Evolutionary conservation across 306 rosid genomes (phyloP), one percentile per base, ranked within the genome.

Genomic region (Inga leiocalycina): DNA sequence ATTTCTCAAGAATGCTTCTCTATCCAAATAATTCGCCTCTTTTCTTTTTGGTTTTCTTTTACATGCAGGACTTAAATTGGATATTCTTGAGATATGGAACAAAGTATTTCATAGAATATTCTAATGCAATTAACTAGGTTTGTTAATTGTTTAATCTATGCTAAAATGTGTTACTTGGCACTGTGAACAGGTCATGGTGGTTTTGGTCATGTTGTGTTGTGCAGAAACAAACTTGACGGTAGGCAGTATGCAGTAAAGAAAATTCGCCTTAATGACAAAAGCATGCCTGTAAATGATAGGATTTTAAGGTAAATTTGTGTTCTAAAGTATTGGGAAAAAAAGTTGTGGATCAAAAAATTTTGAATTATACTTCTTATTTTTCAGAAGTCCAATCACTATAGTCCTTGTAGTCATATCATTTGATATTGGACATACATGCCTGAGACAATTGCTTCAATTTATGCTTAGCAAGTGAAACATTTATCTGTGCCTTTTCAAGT

Each of bases 161-260:
- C 57, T 77, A 62, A 81, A 66, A 71, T 30, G 37, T 72, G 68
- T 83, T 83, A 24, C 74, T 52, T 83, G 82, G 78, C 70, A 30
- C 24, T 54, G 70, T 78, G 66, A 70, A 79, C 85, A 95, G 99
- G 99, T 88, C 99, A 91, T 90, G 98, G 99, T 82, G 98, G 99
- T 87, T 95, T 95, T 89, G 99, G 96, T 75, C 96, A 90, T 79
- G 99, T 95, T 75, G 94, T 93, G 75, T 62, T 95, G 88, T 95
- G 99, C 91, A 92, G 91, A 92, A 95, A 95, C 87, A 95, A 95
- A 80, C 89, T 95, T 37, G 99, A 95, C 79, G 99, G 97, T 81
- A 90, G 99, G 78, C 98, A 95, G 48, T 95, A 95, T 90, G 99
- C 99, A 10, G 90, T 95, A 78, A 95, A 95, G 91, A 95, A 93